phyloP scores from a whole-genome alignment of 2,329 filamentous ascomycete genomes.

The Nakataea oryzae region DNA sequence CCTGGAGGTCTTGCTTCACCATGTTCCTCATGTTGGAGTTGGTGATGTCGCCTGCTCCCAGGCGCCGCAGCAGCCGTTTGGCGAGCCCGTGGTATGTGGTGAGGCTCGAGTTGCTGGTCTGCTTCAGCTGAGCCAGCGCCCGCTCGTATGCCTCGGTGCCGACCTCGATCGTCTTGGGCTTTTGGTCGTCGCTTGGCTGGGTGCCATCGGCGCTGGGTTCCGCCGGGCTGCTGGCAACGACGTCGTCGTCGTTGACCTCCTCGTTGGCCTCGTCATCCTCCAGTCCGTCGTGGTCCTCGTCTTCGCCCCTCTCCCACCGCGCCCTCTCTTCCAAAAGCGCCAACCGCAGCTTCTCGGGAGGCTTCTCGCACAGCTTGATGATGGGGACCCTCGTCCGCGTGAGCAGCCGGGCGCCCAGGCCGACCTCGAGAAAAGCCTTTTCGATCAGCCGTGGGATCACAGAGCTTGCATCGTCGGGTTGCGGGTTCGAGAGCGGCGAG shows the following conservation, averaged over 20 bases:
- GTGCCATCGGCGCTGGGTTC: background rate
- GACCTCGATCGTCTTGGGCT: slow-evolving; percentile 5
- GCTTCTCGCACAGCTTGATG: slow-evolving; percentile 72
- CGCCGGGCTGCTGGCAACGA: background rate
- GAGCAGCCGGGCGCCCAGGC: slow-evolving; percentile 66
- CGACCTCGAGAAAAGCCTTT: slow-evolving; percentile 59
- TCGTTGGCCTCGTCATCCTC: slow-evolving; percentile 19
- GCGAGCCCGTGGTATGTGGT: slow-evolving; percentile 34
- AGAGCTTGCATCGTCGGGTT: slow-evolving; percentile 43
- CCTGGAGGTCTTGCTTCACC: slow-evolving; percentile 27
- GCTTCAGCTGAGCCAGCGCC: slow-evolving; percentile 21
- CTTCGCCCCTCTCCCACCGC: slow-evolving; percentile 58
- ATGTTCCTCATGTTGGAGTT: background rate
- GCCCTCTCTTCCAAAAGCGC: slow-evolving; percentile 54
- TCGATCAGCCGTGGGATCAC: slow-evolving; percentile 66
- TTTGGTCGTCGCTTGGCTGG: background rate
- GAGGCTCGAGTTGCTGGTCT: slow-evolving; percentile 29
- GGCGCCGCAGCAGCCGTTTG: slow-evolving; percentile 36
- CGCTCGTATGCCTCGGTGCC: slow-evolving; percentile 3
- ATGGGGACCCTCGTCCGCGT: slow-evolving; percentile 76
- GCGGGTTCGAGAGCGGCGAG: slow-evolving; percentile 46
- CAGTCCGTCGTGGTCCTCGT: slow-evolving; percentile 22
- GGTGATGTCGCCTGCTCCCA: slow-evolving; percentile 29
- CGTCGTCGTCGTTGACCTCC: background rate
- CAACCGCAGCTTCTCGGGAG: slow-evolving; percentile 46